These are phyloP conservation scores for Fusarium ambrosium DNA, from an alignment of 2,329 filamentous ascomycete genomes.

Conservation along the genomic window DNA sequence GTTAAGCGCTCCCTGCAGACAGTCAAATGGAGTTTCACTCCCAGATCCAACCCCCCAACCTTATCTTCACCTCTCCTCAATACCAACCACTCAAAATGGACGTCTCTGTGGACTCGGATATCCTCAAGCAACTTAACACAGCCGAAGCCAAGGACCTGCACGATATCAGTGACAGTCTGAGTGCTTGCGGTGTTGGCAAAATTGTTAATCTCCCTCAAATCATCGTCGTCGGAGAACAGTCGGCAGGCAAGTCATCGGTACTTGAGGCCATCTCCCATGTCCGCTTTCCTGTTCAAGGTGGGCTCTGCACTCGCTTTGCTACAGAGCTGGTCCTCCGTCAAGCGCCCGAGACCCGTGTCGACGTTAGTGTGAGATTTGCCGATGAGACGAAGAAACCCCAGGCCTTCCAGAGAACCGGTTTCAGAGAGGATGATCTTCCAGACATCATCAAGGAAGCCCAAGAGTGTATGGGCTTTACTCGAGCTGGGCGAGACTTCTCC, in stretches of 20 bases:
- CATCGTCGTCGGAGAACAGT: constrained; percentile 72
- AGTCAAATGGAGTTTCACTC: neutral
- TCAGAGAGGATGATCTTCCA: constrained; percentile 57
- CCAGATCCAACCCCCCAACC: neutral
- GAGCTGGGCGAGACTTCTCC: constrained; percentile 54
- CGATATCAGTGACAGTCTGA: constrained; percentile 66
- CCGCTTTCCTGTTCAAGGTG: constrained; percentile 68
- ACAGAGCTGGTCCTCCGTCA: constrained; percentile 70
- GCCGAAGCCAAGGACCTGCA: constrained; percentile 62
- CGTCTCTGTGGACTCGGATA: constrained; percentile 18
- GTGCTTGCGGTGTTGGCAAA: constrained; percentile 61
- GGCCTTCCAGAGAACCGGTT: constrained; percentile 51
- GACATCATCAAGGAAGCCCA: constrained; percentile 66
- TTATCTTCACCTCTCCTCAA: neutral
- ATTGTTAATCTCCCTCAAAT: constrained; percentile 66
- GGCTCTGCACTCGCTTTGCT: constrained; percentile 71
- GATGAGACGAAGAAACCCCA: constrained; percentile 35
- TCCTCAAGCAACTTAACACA: constrained; percentile 54
- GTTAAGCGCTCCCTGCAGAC: neutral
- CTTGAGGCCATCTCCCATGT: constrained; percentile 74
- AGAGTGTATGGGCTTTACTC: constrained; percentile 61
- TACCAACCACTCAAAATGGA: constrained; percentile 25
- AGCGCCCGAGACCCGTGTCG: constrained; percentile 51
- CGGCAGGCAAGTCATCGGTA: constrained; percentile 74
- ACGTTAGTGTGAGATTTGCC: constrained; percentile 59